These are phyloP conservation scores for Actinomortierella ambigua DNA, from an alignment of 371 early-diverging fungal species.

Conservation along the genomic window DNA sequence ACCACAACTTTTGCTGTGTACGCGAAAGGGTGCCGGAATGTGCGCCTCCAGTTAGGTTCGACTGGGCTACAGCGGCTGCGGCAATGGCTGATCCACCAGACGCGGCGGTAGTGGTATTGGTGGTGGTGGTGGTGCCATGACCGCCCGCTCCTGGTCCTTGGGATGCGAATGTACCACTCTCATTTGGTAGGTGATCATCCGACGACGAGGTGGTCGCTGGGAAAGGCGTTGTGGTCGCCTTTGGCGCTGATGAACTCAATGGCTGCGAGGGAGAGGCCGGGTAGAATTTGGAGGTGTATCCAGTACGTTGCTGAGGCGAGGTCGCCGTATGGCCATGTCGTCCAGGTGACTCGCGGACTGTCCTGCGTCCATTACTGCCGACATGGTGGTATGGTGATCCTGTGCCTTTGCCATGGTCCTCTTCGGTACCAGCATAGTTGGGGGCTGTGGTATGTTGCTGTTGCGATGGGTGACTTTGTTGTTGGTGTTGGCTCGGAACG, in stretches of 20 bases:
- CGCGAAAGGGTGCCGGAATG: conserved; percentile 32
- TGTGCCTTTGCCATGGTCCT: too few species aligned
- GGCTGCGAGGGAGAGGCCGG: conserved; percentile 34
- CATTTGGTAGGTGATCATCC: conserved; percentile 22
- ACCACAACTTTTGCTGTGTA: conserved; percentile 42
- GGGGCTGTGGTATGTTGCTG: too few species aligned
- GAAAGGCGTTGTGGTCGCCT: conserved; percentile 22
- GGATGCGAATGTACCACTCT: background rate
- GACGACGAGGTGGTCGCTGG: conserved; percentile 23
- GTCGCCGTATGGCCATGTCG: conserved; percentile 8
- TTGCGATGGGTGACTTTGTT: too few species aligned
- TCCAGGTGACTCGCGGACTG: too few species aligned
- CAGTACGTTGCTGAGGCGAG: conserved; percentile 32
- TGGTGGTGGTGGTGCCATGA: background rate
- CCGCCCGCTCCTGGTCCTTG: background rate
- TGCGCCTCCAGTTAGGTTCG: conserved; percentile 19
- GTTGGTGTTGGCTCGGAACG: background rate
- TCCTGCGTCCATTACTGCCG: too few species aligned
- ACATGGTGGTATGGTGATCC: too few species aligned
- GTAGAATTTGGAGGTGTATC: conserved; percentile 40
- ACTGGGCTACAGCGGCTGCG: conserved; percentile 42
- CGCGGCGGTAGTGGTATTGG: background rate
- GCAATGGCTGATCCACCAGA: conserved; percentile 26
- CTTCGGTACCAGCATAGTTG: too few species aligned
- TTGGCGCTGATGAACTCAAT: conserved; percentile 41